Conservation (phyloP, 768 basidiomycete species). For the Collybia nuda region DNA sequence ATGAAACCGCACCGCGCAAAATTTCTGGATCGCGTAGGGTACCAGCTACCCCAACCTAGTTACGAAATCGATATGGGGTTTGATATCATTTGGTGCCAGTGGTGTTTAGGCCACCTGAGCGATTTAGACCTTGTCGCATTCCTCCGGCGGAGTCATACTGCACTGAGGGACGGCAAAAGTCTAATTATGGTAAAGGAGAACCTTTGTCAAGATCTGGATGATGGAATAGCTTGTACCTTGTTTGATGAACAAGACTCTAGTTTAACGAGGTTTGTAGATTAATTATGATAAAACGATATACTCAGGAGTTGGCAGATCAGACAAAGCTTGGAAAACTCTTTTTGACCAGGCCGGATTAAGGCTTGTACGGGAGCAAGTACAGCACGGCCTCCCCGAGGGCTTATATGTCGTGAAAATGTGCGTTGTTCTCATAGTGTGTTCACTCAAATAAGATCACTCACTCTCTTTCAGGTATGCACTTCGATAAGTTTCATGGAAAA, state of each 20-base stretch:
- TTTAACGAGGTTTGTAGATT: conserved; percentile 66
- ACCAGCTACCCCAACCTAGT: conserved; percentile 39
- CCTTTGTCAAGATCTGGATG: conserved; percentile 58
- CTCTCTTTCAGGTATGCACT: conserved; percentile 52
- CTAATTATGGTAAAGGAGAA: conserved; percentile 94
- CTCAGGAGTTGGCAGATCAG: conserved; percentile 55
- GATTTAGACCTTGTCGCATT: conserved; percentile 79
- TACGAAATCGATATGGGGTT: conserved; percentile 62
- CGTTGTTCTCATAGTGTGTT: conserved; percentile 18
- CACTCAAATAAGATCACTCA: not conserved
- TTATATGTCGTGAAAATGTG: conserved; percentile 88
- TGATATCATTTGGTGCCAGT: conserved; percentile 96
- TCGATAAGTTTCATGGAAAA: conserved; percentile 27
- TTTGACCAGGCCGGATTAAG: conserved; percentile 75
- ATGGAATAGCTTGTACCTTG: conserved; percentile 47
- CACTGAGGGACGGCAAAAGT: conserved; percentile 55
- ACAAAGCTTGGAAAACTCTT: conserved; percentile 73
- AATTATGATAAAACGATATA: not conserved
- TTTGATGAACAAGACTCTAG: conserved; percentile 91
- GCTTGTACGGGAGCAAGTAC: conserved; percentile 72
- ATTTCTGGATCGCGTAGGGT: conserved; percentile 69
- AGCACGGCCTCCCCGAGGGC: conserved; percentile 80
- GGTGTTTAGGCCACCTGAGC: conserved; percentile 89
- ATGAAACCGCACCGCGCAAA: conserved; percentile 40
- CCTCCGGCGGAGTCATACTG: conserved; percentile 58